Evolutionary conservation across 2,329 filamentous ascomycete genomes (phyloP).

Genomic region (Cladophialophora carrionii): DNA sequence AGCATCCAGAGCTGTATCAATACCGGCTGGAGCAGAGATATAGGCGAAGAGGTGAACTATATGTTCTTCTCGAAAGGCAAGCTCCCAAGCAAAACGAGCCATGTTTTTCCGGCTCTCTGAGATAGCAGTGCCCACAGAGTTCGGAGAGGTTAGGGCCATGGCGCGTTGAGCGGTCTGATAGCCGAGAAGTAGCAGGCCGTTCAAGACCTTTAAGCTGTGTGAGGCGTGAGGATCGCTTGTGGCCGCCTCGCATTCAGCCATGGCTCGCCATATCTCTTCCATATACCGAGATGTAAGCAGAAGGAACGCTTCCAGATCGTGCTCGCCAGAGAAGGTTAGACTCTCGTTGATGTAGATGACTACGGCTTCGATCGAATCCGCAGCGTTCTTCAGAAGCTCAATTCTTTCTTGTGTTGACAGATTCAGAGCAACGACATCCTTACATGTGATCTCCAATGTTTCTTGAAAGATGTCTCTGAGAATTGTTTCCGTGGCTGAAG

Average conservation of each 20-base stretch:
- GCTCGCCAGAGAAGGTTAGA: slow-evolving; percentile 8
- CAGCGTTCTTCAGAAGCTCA: slow-evolving; percentile 12
- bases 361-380: slow-evolving; percentile 18
- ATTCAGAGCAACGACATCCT: neutral
- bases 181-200: slow-evolving; percentile 22
- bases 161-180: slow-evolving; percentile 20
- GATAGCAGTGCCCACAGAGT: neutral
- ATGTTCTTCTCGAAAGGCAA: slow-evolving; percentile 19
- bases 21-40: slow-evolving; percentile 11
- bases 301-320: slow-evolving; percentile 20
- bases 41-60: slow-evolving; percentile 16
- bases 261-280: slow-evolving; percentile 12
- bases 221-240: slow-evolving; percentile 4
- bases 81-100: slow-evolving; percentile 23
- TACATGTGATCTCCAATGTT: slow-evolving; percentile 8
- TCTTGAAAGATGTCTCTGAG: slow-evolving; percentile 14
- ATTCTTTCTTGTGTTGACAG: neutral
- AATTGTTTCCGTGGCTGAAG: slow-evolving; percentile 9
- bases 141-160: neutral
- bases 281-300: slow-evolving; percentile 3
- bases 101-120: slow-evolving; percentile 16
- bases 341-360: slow-evolving; percentile 22
- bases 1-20: neutral
- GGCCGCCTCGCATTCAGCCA: slow-evolving; percentile 3
- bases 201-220: slow-evolving; percentile 18